phyloP scores from a whole-genome alignment of 164 flowering plant species.

The Protea cynaroides region DNA sequence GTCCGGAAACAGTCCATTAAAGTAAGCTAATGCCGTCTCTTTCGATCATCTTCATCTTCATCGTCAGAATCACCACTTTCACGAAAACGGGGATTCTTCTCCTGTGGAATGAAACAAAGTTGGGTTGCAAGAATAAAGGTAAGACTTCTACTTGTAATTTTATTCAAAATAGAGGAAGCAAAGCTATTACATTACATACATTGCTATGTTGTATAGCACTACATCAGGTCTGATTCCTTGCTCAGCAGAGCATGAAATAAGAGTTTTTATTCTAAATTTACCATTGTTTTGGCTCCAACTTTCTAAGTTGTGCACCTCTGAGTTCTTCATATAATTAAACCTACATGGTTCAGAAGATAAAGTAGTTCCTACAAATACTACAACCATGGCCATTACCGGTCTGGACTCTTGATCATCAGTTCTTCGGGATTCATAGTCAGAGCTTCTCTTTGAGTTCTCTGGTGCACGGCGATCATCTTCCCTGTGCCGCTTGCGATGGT shows the following conservation, averaged over 20 bases:
- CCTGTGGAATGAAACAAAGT: conserved; percentile 37
- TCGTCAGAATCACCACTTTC: conserved; percentile 98
- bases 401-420: conserved; percentile 70
- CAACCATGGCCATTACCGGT: conserved; percentile 48
- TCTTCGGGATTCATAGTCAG: conserved; percentile 53
- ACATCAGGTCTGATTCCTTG: too few species aligned
- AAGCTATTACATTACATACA: too few species aligned
- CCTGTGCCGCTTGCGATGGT: conserved; percentile 61
- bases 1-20: too few species aligned
- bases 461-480: conserved; percentile 74
- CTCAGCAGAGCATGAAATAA: too few species aligned
- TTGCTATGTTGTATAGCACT: too few species aligned
- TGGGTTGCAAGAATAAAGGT: neutral
- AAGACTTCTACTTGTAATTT: neutral
- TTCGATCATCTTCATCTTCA: conserved; percentile 76
- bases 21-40: conserved; percentile 25
- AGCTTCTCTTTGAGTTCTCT: conserved; percentile 53
- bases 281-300: too few species aligned
- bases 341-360: too few species aligned
- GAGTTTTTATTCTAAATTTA: too few species aligned
- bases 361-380: neutral
- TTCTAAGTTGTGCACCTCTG: too few species aligned
- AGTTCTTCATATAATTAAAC: too few species aligned
- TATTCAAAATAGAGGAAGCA: neutral
- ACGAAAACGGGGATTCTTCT: conserved; percentile 97